Percentiles rank a stretch among this genome's conserved stretches.
Conservation (phyloP, 257 asterid species). For the Gentiana straminea region DNA sequence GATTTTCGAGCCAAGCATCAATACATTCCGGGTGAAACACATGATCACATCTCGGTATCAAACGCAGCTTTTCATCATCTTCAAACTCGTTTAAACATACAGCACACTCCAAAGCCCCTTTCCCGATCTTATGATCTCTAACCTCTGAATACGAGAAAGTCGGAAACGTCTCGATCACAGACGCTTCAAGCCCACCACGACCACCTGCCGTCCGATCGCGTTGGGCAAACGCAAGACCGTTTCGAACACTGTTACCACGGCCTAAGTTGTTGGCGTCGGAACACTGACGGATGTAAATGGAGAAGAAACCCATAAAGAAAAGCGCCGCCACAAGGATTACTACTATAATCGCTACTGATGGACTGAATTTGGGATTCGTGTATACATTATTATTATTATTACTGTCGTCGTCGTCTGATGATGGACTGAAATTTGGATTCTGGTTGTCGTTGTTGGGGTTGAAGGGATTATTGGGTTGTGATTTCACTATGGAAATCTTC, state of each 20-base stretch:
- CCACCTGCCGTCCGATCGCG: not conserved
- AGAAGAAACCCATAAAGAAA: no score
- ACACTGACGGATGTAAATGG: no score
- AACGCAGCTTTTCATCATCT: constrained; percentile 62
- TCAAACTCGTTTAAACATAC: constrained; percentile 83
- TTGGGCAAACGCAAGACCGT: not conserved
- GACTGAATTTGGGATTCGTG: no score
- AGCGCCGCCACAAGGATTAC: no score
- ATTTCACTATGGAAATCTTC: no score
- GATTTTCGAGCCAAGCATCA: constrained; percentile 81
- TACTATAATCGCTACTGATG: no score
- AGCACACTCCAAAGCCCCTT: constrained; percentile 78
- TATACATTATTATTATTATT: no score
- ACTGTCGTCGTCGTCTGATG: no score
- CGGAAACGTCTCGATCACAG: constrained; percentile 60
- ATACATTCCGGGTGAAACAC: constrained; percentile 90
- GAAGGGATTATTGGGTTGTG: no score
- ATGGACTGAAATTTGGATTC: no score
- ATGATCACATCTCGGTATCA: constrained; percentile 82
- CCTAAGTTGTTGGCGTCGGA: not conserved
- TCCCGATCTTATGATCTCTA: constrained; percentile 76
- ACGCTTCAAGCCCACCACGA: constrained; percentile 48
- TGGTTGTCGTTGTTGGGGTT: no score
- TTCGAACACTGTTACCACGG: not conserved
- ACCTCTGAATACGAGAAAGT: constrained; percentile 78